Evolutionary conservation across 257 asterid species (phyloP).

Genomic region (Solanum sejunctum): DNA sequence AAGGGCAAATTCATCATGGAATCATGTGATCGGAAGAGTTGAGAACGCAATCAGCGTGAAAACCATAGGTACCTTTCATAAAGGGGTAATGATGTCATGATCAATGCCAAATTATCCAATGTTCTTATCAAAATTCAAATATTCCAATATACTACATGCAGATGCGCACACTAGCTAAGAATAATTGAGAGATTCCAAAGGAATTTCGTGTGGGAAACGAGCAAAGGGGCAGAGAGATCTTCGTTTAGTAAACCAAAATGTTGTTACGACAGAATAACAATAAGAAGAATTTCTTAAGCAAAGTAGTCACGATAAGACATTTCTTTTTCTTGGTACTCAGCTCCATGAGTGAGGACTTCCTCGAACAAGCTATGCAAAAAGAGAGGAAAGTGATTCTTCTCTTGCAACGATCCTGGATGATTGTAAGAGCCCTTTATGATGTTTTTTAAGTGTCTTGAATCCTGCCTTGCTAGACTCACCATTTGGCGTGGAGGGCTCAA

Average conservation of each 20-base stretch:
- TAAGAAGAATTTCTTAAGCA: not conserved
- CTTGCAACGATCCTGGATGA: not conserved
- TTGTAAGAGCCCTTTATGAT: not conserved
- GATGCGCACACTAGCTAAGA: not conserved
- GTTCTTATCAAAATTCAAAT: not conserved
- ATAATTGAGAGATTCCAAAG: not conserved
- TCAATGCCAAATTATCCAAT: not conserved
- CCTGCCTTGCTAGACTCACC: not conserved
- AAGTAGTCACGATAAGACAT: not conserved
- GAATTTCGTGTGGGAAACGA: not conserved
- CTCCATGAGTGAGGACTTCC: not conserved
- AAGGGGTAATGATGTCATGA: not conserved
- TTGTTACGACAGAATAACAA: not conserved
- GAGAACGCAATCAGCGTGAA: not conserved
- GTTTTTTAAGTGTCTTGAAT: not conserved
- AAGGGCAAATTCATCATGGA: not conserved
- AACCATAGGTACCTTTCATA: not conserved
- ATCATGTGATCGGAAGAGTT: not conserved
- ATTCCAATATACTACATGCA: not conserved
- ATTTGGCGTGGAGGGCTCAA: not conserved
- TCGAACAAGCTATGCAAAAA: not conserved
- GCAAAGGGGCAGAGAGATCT: not conserved
- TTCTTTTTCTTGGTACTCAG: too few species aligned
- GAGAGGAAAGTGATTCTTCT: not conserved
- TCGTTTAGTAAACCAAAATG: not conserved